These are phyloP conservation scores for Saturnispora saitoi DNA, from an alignment of 805 yeast genomes.

Conservation along the genomic window DNA sequence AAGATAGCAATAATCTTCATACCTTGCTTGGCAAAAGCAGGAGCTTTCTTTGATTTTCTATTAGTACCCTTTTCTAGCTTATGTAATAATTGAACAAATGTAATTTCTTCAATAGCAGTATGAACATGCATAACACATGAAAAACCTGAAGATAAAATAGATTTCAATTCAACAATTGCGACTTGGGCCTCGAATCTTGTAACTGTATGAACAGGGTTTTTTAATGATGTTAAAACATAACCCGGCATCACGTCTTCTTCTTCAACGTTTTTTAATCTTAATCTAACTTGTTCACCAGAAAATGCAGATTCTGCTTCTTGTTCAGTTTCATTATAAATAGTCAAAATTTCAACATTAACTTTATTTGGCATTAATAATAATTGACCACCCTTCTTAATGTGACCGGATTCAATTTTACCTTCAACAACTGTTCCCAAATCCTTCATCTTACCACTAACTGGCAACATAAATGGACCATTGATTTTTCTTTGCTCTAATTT, in stretches of 20 bases:
- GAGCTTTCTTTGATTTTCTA: slow-evolving; percentile 92
- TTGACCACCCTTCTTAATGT: slow-evolving; percentile 66
- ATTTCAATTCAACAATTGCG: slow-evolving; percentile 92
- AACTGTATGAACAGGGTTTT: slow-evolving; percentile 84
- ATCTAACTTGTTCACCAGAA: slow-evolving; percentile 96
- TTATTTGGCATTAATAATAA: slow-evolving; percentile 91
- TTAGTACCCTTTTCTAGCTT: slow-evolving; percentile 95
- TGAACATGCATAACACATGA: slow-evolving; percentile 98
- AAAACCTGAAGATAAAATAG: slow-evolving; percentile 90
- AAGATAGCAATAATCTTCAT: slow-evolving; percentile 94
- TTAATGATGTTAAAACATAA: slow-evolving; percentile 78
- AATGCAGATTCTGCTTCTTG: slow-evolving; percentile 82
- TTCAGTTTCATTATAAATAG: slow-evolving; percentile 92
- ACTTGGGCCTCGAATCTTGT: slow-evolving; percentile 91
- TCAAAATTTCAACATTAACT: slow-evolving; percentile 69
- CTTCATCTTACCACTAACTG: slow-evolving; percentile 88
- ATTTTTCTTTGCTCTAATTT: slow-evolving; percentile 75
- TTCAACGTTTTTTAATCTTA: slow-evolving; percentile 89
- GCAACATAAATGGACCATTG: slow-evolving; percentile 96
- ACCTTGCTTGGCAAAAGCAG: slow-evolving; percentile 97
- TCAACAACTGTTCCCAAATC: slow-evolving; percentile 97
- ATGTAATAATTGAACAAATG: slow-evolving; percentile 72
- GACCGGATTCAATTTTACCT: slow-evolving; percentile 97
- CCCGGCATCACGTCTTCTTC: slow-evolving; percentile 94
- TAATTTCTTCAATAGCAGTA: slow-evolving; percentile 95